Base-by-base conservation (phyloP, 345 rosid genomes). In the Psidium friedrichsthalianum region DNA sequence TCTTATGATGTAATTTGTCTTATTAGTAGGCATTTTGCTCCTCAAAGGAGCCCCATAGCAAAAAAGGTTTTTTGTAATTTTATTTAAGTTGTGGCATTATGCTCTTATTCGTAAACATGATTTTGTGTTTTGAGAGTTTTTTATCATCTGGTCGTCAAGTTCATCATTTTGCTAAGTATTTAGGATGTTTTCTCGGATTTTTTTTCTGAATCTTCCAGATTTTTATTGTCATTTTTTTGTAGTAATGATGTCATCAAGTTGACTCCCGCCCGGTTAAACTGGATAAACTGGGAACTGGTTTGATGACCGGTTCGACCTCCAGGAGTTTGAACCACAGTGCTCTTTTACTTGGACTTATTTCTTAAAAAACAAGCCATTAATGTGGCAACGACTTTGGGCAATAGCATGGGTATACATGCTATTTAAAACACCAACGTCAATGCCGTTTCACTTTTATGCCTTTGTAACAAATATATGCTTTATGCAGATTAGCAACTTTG, bases 401-500 rank as follows among this genome's bases (percentile, higher is more conserved):
- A 47, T 82, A 9, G 4, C 15, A 49, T 82, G 11, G 55, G 55
- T 51, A 32, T 27, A 18, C 24, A n/a, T 82, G 54, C 57, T 22
- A 21, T 32, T 54, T 40, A 44, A 11, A 42, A 22, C 49, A 51
- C 24, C 57, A 47, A 82, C 22, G 3, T 42, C 6, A 6, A 11
- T 42, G 18, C 13, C 15, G 51, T 21, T 32, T 69, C 47, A 69
- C 8, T 69, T 36, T 69, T 36, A 22, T 69, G 56, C 76, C 11
- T 22, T 8, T 84, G 29, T 84, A 29, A 51, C 85, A 64, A 51
- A 11, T 84, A n/a, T 84, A 69, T 69, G 42, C 78, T 16, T 56
- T 47, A 61, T 83, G 74, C 82, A 82, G 86, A 85, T 85, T 47
- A 85, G 83, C 87, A 64, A 85, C 85, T 85, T 87, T 69, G 87